A percentile compares a stretch with the other conserved stretches of the same genome.
phyloP scores from a whole-genome alignment of 306 rosid species.

The Abrus precatorius region DNA sequence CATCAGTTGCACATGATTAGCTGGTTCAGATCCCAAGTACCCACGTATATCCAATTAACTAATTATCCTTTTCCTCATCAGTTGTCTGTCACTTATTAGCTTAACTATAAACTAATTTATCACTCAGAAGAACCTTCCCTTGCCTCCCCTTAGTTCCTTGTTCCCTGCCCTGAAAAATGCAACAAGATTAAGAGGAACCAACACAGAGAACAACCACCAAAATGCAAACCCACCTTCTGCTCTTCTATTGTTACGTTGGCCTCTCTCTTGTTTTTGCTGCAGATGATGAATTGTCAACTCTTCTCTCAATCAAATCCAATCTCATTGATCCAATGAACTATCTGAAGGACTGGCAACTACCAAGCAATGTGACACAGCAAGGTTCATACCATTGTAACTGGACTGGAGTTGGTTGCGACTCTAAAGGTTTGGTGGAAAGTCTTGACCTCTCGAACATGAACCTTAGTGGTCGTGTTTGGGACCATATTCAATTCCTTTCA shows the following conservation, averaged over 20 bases:
- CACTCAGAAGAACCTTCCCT: slow-evolving; percentile 38
- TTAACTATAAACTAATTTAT: slow-evolving; percentile 49
- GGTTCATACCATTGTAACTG: slow-evolving; percentile 69
- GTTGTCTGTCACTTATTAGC: slow-evolving; percentile 33
- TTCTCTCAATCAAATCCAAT: slow-evolving; percentile 66
- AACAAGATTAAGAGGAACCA: slow-evolving; percentile 53
- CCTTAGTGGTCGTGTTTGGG: slow-evolving; percentile 72
- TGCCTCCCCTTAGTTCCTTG: slow-evolving; percentile 40
- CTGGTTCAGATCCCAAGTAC: slow-evolving; percentile 77
- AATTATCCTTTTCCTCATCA: slow-evolving; percentile 39
- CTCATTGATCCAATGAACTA: slow-evolving; percentile 63
- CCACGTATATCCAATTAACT: slow-evolving; percentile 64
- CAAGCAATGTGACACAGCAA: slow-evolving; percentile 46
- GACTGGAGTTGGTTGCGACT: slow-evolving; percentile 82
- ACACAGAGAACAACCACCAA: slow-evolving; percentile 45
- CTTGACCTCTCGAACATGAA: slow-evolving; percentile 88
- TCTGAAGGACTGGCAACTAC: slow-evolving; percentile 69
- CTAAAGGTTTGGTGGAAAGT: slow-evolving; percentile 63
- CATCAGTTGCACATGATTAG: slow-evolving; percentile 71
- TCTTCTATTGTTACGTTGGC: slow-evolving; percentile 66
- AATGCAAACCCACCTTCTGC: slow-evolving; percentile 58
- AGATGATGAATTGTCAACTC: slow-evolving; percentile 64
- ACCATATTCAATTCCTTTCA: slow-evolving; percentile 63
- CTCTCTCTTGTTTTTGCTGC: slow-evolving; percentile 59
- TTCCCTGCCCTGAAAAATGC: slow-evolving; percentile 54